These are phyloP conservation scores for Polychaeton citri DNA, from an alignment of 2,329 filamentous ascomycete species.

Conservation along the genomic window DNA sequence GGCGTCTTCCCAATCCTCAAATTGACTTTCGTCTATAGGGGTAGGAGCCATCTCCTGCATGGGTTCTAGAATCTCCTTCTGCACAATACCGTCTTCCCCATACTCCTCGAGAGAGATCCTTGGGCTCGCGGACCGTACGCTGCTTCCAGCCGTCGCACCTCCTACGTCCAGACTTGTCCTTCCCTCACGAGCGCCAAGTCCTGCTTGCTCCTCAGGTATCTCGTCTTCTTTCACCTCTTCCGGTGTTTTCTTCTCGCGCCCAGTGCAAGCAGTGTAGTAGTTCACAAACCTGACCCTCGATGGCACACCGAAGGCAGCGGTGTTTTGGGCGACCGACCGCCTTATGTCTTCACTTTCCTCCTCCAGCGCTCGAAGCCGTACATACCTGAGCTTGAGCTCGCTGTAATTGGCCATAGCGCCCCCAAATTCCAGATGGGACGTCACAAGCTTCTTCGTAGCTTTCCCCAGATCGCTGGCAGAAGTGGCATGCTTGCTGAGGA, in stretches of 20 bases:
- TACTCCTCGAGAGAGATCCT: constrained; percentile 35
- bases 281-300: constrained; percentile 66
- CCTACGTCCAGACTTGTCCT: constrained; percentile 1
- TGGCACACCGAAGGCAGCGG: constrained; percentile 11
- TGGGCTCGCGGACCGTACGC: constrained; percentile 21
- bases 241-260: constrained; percentile 42
- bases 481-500: constrained; percentile 62
- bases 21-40: constrained; percentile 1
- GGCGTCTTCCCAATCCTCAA: constrained; percentile 9
- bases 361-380: constrained; percentile 55
- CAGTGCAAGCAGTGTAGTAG: constrained; percentile 80
- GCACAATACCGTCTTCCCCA: constrained; percentile 22
- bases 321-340: constrained; percentile 18
- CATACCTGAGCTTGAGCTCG: constrained; percentile 57
- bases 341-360: constrained; percentile 44
- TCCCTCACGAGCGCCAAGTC: constrained; percentile 1
- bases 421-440: constrained; percentile 74
- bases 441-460: constrained; percentile 59
- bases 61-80: constrained; percentile 19
- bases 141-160: neutral
- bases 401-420: constrained; percentile 65
- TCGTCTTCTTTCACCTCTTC: constrained; percentile 26
- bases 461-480: constrained; percentile 47
- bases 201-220: constrained; percentile 9
- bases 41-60: constrained; percentile 27